Evolutionary conservation across 2,329 filamentous ascomycete genomes (phyloP).

Genomic region (Phialophora macrospora): DNA sequence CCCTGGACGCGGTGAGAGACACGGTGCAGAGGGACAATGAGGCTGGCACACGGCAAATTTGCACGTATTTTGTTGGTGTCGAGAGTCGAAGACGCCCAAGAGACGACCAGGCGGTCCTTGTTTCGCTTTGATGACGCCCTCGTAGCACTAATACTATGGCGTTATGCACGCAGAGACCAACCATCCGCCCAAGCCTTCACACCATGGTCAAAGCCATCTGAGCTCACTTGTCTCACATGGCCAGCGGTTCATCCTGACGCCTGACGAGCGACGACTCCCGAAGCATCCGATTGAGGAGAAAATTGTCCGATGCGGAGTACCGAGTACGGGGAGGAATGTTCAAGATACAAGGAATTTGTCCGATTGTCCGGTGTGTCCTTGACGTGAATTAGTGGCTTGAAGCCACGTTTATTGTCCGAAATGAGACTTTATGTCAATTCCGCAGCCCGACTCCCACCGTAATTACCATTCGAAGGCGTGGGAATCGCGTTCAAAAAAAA

Average conservation of each 20-base stretch:
- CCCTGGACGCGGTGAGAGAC: too few species aligned
- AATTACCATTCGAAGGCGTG: not conserved
- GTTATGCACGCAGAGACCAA: too few species aligned
- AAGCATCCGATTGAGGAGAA: not conserved
- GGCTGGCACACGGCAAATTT: not conserved
- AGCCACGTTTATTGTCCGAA: constrained; percentile 8
- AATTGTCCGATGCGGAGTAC: not conserved
- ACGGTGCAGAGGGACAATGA: not conserved
- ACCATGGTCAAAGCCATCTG: not conserved
- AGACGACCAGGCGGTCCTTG: too few species aligned
- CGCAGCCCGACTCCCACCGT: too few species aligned
- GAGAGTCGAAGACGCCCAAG: too few species aligned
- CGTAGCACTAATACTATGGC: too few species aligned
- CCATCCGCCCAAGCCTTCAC: not conserved
- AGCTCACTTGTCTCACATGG: not conserved
- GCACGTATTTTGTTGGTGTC: too few species aligned
- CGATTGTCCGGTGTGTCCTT: too few species aligned
- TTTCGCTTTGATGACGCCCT: not conserved
- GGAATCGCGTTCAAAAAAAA: not conserved
- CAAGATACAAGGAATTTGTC: too few species aligned
- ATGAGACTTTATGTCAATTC: constrained; percentile 4
- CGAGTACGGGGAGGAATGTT: not conserved
- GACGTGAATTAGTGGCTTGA: not conserved
- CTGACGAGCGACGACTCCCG: not conserved
- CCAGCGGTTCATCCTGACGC: not conserved